Percentiles rank a stretch among this genome's conserved stretches.
Conservation (phyloP, 2,329 filamentous ascomycete genomes). For the Diplodia corticola region DNA sequence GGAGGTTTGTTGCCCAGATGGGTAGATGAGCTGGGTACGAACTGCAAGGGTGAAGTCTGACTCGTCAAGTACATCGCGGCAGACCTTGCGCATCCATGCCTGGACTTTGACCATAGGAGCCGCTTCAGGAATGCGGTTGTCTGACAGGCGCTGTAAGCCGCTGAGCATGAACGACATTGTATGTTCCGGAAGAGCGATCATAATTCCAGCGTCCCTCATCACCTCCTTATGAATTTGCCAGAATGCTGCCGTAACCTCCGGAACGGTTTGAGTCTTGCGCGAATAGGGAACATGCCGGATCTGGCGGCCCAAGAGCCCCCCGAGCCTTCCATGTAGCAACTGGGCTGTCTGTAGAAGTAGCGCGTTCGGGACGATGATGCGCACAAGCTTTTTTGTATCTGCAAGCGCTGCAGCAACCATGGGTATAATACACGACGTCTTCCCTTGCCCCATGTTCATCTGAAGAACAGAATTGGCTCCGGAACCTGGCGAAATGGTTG, state of each 20-base stretch:
- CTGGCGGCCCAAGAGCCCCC: constrained; percentile 55
- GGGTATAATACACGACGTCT: constrained; percentile 67
- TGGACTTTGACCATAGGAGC: constrained; percentile 54
- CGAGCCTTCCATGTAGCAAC: constrained; percentile 56
- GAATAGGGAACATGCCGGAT: constrained; percentile 61
- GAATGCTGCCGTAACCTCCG: constrained; percentile 36
- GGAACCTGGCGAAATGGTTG: constrained; percentile 58
- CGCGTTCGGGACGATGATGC: constrained; percentile 59
- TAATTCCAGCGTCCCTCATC: constrained; percentile 49
- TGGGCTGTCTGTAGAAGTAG: constrained; percentile 60
- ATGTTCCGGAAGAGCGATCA: constrained; percentile 64
- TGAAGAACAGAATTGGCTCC: constrained; percentile 61
- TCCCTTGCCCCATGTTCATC: constrained; percentile 68
- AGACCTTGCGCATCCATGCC: constrained; percentile 49
- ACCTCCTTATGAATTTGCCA: constrained; percentile 46
- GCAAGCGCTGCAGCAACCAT: constrained; percentile 55
- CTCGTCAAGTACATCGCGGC: constrained; percentile 66
- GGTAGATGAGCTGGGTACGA: constrained; percentile 47
- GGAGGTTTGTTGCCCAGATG: constrained; percentile 42
- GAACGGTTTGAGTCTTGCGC: constrained; percentile 46
- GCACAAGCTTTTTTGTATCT: constrained; percentile 46
- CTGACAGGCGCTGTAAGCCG: constrained; percentile 58
- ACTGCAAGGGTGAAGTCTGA: constrained; percentile 50
- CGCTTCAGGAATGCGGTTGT: constrained; percentile 47
- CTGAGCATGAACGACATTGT: constrained; percentile 65